Evolutionary conservation across 371 early-diverging fungal genomes (phyloP).

Genomic region (Apophysomyces sp.): DNA sequence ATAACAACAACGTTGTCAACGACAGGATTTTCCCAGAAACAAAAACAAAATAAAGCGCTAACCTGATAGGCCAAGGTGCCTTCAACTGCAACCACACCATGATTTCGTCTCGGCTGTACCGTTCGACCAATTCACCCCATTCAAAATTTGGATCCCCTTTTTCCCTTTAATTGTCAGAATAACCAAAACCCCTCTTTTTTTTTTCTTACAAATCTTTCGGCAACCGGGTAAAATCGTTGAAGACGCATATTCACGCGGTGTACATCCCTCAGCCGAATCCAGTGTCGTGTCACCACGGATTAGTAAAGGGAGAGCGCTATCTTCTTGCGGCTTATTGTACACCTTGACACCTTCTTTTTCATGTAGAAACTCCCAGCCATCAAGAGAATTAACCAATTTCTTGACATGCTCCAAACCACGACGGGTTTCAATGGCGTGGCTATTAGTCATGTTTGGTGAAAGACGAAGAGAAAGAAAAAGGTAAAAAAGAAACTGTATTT

Average conservation of each 20-base stretch:
- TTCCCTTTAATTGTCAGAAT: neutral
- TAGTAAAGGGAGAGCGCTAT: neutral
- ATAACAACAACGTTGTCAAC: no score
- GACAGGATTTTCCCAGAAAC: no score
- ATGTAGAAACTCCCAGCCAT: no score
- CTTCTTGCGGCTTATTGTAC: neutral
- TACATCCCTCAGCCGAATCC: neutral
- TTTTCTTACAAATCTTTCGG: neutral
- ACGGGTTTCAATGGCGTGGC: no score
- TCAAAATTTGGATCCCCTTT: neutral
- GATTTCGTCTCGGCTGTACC: neutral
- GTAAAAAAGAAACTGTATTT: no score
- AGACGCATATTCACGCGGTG: neutral
- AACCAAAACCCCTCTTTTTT: neutral
- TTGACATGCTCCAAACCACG: no score
- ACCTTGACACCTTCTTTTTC: neutral
- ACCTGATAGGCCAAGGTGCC: neutral
- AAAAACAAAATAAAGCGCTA: neutral
- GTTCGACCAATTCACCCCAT: neutral
- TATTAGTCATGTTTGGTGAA: no score
- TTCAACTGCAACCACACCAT: neutral
- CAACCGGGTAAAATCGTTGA: neutral
- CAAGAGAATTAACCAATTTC: no score
- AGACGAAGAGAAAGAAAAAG: no score
- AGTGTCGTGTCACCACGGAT: neutral